Base-by-base conservation (phyloP, 805 yeast genomes). In the Cyberlindnera galapagoensis region DNA sequence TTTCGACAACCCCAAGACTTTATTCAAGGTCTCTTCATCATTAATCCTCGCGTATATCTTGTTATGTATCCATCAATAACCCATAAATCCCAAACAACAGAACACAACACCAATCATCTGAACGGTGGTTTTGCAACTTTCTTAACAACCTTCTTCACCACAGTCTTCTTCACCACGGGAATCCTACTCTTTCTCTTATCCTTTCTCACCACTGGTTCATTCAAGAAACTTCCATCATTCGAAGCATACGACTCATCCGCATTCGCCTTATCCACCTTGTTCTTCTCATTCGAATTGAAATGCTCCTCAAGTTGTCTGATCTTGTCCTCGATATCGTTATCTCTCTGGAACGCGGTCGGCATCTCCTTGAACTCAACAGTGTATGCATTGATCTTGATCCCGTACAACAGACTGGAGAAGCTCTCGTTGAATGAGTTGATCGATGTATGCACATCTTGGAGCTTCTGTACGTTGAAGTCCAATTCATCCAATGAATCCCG, bases 301-400 rank as follows among this genome's bases (percentile, higher is more conserved):
- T 43, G 30, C 4, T 40, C 33, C 26, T 49, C 52, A 21, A 49
- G 20, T 28, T 35, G 39, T 1, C 15, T 22, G 12, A 51, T 47
- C 35, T 44, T 50, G 5, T 38, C 43, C 4, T 34, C 22, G 6
- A 47, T 28, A 6, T 44, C 52, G n/a, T 42, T 43, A 12, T 27
- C 33, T n/a, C n/a, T 21, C 13, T 38, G 43, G 23, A 31, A 26
- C 12, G 31, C 15, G 11, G 38, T 39, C 6, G 54, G 52, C 4
- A 51, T 30, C 28, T 49, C 51, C 13, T 44, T 43, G 31, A 83
- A 83, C 48, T 82, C 87, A 18, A 81, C 81, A 57, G 95, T 83
- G 80, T 92, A 86, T 40, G 94, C 88, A 48, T 87, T 85, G 56
- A 85, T 76, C 51, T 80, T 74, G 30, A 86, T 57, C 2, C 95